phyloP scores from a whole-genome alignment of 768 basidiomycete species.

The Trametes sanguinea region DNA sequence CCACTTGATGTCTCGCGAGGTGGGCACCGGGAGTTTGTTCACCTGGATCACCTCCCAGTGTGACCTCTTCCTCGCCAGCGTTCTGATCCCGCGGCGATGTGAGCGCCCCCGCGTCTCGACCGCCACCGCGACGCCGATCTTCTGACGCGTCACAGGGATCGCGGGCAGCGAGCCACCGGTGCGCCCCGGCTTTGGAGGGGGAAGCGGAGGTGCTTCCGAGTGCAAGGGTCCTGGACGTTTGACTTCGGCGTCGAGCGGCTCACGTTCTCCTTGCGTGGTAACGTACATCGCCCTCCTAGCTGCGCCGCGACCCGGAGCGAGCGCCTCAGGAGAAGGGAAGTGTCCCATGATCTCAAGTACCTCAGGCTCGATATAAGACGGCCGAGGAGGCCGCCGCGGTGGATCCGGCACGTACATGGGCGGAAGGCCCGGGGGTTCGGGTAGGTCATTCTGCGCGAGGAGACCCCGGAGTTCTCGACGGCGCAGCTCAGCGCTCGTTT shows the following conservation, averaged over 20 bases:
- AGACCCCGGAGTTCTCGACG: neutral
- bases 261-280: neutral
- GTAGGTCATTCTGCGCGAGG: neutral
- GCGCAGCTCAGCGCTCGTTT: neutral
- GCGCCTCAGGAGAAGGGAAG: neutral
- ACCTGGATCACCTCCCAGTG: constrained; percentile 14
- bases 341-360: neutral
- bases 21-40: neutral
- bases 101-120: neutral
- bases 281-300: neutral
- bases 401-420: neutral
- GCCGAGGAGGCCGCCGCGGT: constrained; percentile 4
- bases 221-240: neutral
- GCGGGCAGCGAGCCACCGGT: neutral
- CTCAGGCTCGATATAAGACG: neutral
- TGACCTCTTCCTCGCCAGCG: neutral
- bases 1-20: constrained; percentile 1
- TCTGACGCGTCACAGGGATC: neutral
- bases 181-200: neutral
- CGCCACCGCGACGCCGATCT: constrained; percentile 4
- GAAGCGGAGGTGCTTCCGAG: neutral
- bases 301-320: neutral
- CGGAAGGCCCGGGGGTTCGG: neutral
- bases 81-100: neutral
- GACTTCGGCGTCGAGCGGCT: neutral